Base-by-base conservation (phyloP, 2,329 filamentous ascomycete genomes). In the Paramyrothecium roridum region DNA sequence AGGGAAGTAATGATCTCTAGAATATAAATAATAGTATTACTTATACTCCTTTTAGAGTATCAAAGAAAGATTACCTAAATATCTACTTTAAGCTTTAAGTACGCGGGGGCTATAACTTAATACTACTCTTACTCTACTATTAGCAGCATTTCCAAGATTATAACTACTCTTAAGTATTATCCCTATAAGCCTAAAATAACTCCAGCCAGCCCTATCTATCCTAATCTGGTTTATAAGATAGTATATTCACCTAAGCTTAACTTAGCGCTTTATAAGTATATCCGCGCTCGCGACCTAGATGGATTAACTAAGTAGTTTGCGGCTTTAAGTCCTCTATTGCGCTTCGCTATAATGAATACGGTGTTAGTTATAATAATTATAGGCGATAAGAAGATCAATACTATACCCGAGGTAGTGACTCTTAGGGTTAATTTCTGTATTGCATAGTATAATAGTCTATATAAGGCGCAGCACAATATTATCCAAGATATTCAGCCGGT, bases 101-200 rank as follows among this genome's bases (percentile, higher is more conserved):
- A 3, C 75, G 76, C 2, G 85, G 85, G 17, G 85, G 85, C 0
- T 85, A 88, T 65, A 84, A 80, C 53, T 86, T 81, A 3, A 69
- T 76, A 1, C 82, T 85, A 45, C 81, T 81, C 82, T 1, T 86
- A 90, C 67, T 90, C 86, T 0, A 85, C 84, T 12, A 89, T 90
- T 53, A 87, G 88, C 8, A 86, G 90, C 58, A 76, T 87, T 54
- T 77, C 83, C 12, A 84, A 90, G 64, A 79, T 90, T 40, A 79
- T 90, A 56, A 78, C 80, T n/a, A 70, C 77, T n/a, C 81, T 90
- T 2, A 87, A 90, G 63, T 69, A 75, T 2, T 73, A 81, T 43
- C 76, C 82, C 0, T 88, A 83, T 66, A 68, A 75, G 3, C 80
- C 84, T 1, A 4, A 56, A 8, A 52, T 75, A 2, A 71, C 77